Conservation (phyloP, 495 filamentous ascomycete species). For the Durotheca rogersii region DNA sequence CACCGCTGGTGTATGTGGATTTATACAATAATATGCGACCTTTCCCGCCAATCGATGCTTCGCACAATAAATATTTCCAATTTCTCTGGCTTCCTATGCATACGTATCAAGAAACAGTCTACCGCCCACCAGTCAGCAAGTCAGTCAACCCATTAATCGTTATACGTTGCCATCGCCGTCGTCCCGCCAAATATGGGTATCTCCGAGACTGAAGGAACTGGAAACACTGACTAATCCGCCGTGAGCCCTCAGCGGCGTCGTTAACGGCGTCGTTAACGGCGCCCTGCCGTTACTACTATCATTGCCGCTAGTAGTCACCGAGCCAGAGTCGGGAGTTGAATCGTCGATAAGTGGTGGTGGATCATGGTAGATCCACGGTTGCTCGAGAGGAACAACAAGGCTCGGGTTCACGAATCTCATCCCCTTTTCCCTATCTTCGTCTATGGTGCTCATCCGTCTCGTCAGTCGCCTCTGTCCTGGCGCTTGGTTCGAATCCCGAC, state of each 20-base stretch:
- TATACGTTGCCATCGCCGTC: slow-evolving; percentile 41
- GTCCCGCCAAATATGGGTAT: slow-evolving; percentile 57
- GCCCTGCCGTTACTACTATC: slow-evolving; percentile 3
- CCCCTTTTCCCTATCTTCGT: slow-evolving; percentile 67
- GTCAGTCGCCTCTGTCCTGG: slow-evolving; percentile 35
- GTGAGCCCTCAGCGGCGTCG: slow-evolving; percentile 2
- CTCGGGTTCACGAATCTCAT: slow-evolving; percentile 72
- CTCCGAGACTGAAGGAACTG: slow-evolving; percentile 55
- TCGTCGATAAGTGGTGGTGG: slow-evolving; percentile 41
- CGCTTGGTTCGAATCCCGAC: slow-evolving; percentile 44
- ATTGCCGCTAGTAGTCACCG: slow-evolving; percentile 14
- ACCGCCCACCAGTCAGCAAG: neutral
- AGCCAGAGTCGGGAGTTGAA: slow-evolving; percentile 15
- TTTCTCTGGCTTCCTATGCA: slow-evolving; percentile 5
- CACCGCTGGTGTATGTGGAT: too few relatives aligned
- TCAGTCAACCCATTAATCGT: slow-evolving; percentile 3
- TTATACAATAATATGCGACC: too few relatives aligned
- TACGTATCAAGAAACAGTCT: slow-evolving; percentile 7
- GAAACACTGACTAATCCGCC: slow-evolving; percentile 25
- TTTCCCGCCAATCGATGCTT: too few relatives aligned
- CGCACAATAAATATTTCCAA: slow-evolving; percentile 4
- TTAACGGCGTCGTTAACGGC: neutral
- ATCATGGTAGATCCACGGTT: slow-evolving; percentile 55
- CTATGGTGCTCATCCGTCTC: slow-evolving; percentile 54
- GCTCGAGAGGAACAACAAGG: slow-evolving; percentile 60